Conservation (phyloP, 2,329 filamentous ascomycete species). For the Stagonosporopsis vannaccii region DNA sequence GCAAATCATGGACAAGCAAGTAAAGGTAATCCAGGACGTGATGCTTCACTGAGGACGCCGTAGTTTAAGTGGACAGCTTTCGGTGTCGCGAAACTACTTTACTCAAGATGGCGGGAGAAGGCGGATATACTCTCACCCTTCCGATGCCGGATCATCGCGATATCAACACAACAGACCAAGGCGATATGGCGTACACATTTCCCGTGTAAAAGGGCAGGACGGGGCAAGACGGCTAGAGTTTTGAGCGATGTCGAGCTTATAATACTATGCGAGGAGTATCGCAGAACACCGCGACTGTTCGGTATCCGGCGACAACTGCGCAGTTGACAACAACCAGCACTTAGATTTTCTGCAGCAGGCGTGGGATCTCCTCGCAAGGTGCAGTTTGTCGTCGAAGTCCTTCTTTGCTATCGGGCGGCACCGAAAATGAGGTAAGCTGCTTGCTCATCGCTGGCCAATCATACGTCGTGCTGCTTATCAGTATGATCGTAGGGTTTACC, state of each 20-base stretch:
- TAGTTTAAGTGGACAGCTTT: neutral
- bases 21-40: neutral
- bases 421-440: slow-evolving; percentile 37
- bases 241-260: neutral
- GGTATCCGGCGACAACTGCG: slow-evolving; percentile 37
- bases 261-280: neutral
- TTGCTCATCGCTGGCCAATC: slow-evolving; percentile 32
- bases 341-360: slow-evolving; percentile 15
- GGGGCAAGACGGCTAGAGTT: neutral
- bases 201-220: neutral
- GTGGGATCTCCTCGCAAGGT: slow-evolving; percentile 32
- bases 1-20: neutral
- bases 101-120: neutral
- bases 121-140: neutral
- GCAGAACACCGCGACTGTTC: slow-evolving; percentile 23
- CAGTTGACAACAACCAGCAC: slow-evolving; percentile 33
- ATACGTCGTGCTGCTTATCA: slow-evolving; percentile 32
- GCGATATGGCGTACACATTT: neutral
- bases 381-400: slow-evolving; percentile 5
- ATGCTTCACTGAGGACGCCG: neutral
- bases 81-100: neutral
- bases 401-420: slow-evolving; percentile 39
- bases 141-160: slow-evolving; percentile 11
- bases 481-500: slow-evolving; percentile 37
- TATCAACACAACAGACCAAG: neutral